Conservation (phyloP, 805 yeast genomes). For the Starmerella etchellsii region DNA sequence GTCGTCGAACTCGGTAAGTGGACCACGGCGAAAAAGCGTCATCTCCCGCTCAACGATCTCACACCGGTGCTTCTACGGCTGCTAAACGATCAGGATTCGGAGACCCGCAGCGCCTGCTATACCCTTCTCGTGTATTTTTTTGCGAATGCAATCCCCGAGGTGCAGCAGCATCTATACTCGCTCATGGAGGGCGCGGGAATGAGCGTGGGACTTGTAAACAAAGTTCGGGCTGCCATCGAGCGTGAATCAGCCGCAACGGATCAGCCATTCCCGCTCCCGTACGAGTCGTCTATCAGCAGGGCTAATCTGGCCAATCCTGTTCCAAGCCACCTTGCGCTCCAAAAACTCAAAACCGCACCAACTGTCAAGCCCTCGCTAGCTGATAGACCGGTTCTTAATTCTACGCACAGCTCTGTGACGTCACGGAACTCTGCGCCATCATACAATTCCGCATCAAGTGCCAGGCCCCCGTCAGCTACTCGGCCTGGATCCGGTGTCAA, state of each 20-base stretch:
- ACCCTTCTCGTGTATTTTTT: constrained; percentile 31
- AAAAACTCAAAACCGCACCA: no score
- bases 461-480: no score
- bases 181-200: constrained; percentile 29
- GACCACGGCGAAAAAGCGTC: constrained; percentile 21
- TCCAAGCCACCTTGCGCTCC: no score
- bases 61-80: constrained; percentile 26
- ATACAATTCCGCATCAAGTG: no score
- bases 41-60: constrained; percentile 25
- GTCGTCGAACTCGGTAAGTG: constrained; percentile 18
- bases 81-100: constrained; percentile 21
- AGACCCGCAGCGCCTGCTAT: constrained; percentile 21
- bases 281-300: no score
- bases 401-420: no score
- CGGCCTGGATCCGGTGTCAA: not conserved
- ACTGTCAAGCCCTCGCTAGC: no score
- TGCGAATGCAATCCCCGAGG: constrained; percentile 29
- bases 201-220: not conserved
- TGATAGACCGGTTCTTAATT: no score
- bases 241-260: no score
- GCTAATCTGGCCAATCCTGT: no score
- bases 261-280: no score
- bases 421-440: no score
- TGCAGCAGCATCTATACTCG: constrained; percentile 35
- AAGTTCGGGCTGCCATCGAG: constrained; percentile 4